These are phyloP conservation scores for Gentiana macrophylla DNA, from an alignment of 257 asterid genomes.

Conservation along the genomic window DNA sequence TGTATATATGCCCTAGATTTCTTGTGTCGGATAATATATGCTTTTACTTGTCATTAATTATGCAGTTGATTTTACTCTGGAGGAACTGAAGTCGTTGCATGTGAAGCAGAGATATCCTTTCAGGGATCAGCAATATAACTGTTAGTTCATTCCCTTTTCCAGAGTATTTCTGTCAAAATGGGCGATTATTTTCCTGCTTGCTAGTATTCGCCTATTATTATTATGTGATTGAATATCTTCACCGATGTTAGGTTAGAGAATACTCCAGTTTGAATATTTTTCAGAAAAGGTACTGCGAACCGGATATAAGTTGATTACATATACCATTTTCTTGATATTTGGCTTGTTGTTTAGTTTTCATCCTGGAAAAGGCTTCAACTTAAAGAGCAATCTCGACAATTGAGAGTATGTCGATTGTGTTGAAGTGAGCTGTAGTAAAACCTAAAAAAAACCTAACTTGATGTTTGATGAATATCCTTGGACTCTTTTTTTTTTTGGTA, in stretches of 20 bases:
- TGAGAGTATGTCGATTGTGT: too few species aligned
- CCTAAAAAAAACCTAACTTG: background rate
- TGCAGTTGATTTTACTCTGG: constrained; percentile 84
- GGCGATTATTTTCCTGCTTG: background rate
- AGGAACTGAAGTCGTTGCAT: constrained; percentile 64
- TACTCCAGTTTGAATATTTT: too few species aligned
- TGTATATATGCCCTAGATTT: background rate
- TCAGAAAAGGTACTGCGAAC: too few species aligned
- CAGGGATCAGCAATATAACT: constrained; percentile 82
- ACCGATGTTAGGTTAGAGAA: background rate
- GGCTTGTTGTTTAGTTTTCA: too few species aligned
- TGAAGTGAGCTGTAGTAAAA: too few species aligned
- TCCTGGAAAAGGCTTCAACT: too few species aligned
- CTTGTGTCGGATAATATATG: background rate
- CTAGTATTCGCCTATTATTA: background rate
- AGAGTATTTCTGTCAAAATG: background rate
- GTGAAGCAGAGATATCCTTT: constrained; percentile 72
- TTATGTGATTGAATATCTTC: background rate
- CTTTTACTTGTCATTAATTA: constrained; percentile 1
- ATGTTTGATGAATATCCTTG: background rate
- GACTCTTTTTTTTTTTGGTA: too few species aligned
- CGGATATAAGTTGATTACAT: too few species aligned
- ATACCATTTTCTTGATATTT: too few species aligned
- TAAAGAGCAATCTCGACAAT: too few species aligned
- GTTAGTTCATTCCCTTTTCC: constrained; percentile 25